Percentiles rank a stretch among this genome's conserved stretches.
Conservation (phyloP, 2,329 filamentous ascomycete species). For the Diaporthe ilicicola region DNA sequence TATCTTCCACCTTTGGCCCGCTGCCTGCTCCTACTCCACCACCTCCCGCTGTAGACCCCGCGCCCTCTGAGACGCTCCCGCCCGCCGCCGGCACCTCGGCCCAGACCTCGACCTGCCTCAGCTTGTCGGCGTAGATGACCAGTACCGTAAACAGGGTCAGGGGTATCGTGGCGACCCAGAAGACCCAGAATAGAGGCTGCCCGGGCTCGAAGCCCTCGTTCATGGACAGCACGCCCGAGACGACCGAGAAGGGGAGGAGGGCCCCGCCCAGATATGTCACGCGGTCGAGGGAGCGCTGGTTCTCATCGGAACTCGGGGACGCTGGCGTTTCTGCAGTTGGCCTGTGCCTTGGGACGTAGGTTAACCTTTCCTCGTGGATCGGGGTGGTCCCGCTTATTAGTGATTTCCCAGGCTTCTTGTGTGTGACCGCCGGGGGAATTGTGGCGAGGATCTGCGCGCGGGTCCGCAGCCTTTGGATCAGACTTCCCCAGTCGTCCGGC, state of each 20-base stretch:
- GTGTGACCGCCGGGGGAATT: conserved; percentile 29
- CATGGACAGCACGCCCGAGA: conserved; percentile 58
- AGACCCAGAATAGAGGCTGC: conserved; percentile 55
- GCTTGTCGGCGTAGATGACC: conserved; percentile 58
- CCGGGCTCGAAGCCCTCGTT: conserved; percentile 53
- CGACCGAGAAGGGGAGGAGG: conserved; percentile 56
- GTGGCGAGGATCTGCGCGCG: conserved; percentile 38
- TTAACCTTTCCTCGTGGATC: neutral
- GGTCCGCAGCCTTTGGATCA: conserved; percentile 43
- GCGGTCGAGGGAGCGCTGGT: conserved; percentile 53
- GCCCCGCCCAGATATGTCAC: conserved; percentile 60
- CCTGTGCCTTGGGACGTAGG: conserved; percentile 27
- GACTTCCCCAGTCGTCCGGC: conserved; percentile 41
- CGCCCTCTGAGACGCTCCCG: neutral
- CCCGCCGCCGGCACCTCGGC: conserved; percentile 47
- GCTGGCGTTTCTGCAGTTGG: neutral
- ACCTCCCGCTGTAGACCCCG: neutral
- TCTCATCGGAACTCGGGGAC: conserved; percentile 39
- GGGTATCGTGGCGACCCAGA: conserved; percentile 54
- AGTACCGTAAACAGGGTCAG: conserved; percentile 49
- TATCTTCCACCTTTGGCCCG: neutral
- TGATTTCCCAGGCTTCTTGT: neutral
- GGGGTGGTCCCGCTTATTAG: too few species aligned
- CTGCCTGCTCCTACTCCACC: too few species aligned
- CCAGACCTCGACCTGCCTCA: conserved; percentile 56